A percentile compares a stretch with the other conserved stretches of the same genome.
phyloP scores from a whole-genome alignment of 345 rosid genomes.

The Citrus unshiu region DNA sequence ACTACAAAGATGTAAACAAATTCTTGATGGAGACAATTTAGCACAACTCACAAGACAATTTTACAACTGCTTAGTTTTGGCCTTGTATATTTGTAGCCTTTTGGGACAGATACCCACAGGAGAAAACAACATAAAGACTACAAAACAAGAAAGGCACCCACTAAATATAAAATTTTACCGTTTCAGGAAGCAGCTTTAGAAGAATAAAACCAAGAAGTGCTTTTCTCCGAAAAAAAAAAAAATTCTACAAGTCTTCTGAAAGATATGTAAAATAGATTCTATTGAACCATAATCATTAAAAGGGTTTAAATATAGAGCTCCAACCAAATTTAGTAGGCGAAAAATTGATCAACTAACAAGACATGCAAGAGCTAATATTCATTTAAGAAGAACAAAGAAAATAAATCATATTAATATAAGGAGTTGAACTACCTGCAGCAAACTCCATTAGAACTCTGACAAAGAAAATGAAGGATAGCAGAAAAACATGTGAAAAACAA shows the following conservation, averaged over 20 bases:
- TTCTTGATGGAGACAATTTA: background rate
- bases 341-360: slow-evolving; percentile 3
- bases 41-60: slow-evolving; percentile 8
- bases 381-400: background rate
- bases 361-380: slow-evolving; percentile 6
- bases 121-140: background rate
- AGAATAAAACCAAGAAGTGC: background rate
- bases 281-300: background rate
- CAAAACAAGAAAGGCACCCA: background rate
- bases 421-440: slow-evolving; percentile 32
- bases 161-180: background rate
- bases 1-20: background rate
- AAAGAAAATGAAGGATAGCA: slow-evolving; percentile 14
- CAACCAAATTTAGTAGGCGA: slow-evolving; percentile 2
- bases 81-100: background rate
- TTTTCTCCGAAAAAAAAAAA: background rate
- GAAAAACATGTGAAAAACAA: slow-evolving; percentile 23
- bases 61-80: background rate
- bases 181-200: background rate
- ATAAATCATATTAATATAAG: slow-evolving; percentile 11
- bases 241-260: background rate
- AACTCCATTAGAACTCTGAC: slow-evolving; percentile 20
- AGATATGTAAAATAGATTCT: background rate
- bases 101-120: background rate
- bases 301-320: background rate